Conservation (phyloP, 225 moss, liverwort and hornwort species). For the Straminergon stramineum region DNA sequence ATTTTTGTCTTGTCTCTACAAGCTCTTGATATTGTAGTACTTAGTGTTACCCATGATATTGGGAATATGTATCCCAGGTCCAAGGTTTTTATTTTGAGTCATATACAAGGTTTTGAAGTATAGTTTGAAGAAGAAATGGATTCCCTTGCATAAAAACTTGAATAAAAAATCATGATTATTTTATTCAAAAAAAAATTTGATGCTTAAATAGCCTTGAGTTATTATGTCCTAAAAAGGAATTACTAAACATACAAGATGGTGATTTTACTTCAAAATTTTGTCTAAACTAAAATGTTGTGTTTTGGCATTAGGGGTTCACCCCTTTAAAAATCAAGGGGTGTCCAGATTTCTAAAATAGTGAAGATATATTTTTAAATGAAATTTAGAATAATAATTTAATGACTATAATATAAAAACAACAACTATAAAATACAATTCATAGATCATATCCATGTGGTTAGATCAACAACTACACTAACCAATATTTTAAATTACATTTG, state of each 20-base stretch:
- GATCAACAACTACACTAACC: background rate
- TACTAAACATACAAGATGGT: background rate
- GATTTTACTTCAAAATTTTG: background rate
- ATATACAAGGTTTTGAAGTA: background rate
- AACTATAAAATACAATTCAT: background rate
- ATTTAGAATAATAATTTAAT: background rate
- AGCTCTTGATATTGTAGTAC: background rate
- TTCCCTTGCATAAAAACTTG: background rate
- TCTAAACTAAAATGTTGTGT: background rate
- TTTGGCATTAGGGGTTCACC: background rate
- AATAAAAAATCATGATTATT: background rate
- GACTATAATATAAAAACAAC: background rate
- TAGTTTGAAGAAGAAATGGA: rapidly evolving
- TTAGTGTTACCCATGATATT: background rate
- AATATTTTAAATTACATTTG: background rate
- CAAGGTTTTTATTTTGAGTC: too few relatives aligned
- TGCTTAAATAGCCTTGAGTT: background rate
- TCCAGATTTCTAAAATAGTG: background rate
- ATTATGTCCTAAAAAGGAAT: background rate
- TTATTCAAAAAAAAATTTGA: background rate
- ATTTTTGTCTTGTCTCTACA: background rate
- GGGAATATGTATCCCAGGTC: too few relatives aligned
- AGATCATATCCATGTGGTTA: background rate
- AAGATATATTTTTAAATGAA: background rate
- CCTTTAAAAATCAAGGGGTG: background rate